Conservation (phyloP, 1,284 basidiomycete species). For the Stygiomarasmius scandens region DNA sequence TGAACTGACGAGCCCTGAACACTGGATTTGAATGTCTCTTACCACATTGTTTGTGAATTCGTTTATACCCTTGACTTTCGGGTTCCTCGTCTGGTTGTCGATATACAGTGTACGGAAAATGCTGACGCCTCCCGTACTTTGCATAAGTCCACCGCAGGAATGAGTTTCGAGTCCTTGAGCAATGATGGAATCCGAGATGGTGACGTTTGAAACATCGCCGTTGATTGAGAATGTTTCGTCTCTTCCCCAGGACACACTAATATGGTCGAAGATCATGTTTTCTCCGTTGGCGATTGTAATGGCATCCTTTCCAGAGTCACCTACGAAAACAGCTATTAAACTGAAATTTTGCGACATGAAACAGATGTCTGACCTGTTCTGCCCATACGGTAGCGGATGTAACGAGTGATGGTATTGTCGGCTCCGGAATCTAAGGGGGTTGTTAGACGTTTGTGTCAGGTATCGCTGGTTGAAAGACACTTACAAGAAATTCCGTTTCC, state of each 20-base stretch:
- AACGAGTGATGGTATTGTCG: conserved; percentile 37
- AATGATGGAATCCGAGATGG: conserved; percentile 39
- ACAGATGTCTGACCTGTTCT: conserved; percentile 23
- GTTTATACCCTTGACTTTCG: conserved; percentile 41
- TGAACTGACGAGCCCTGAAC: not conserved
- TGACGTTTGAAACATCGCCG: conserved; percentile 39
- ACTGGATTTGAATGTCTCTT: conserved; percentile 7
- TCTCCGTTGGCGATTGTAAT: conserved; percentile 38
- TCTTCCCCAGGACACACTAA: conserved; percentile 40
- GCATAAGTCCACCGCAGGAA: conserved; percentile 39
- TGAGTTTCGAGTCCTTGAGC: conserved; percentile 40
- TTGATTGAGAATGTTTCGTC: conserved; percentile 42
- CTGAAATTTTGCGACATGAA: not conserved
- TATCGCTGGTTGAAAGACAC: not conserved
- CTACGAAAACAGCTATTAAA: conserved; percentile 17
- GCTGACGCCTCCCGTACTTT: conserved; percentile 39
- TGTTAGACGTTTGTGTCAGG: conserved; percentile 12
- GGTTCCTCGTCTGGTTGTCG: conserved; percentile 41
- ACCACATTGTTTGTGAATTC: conserved; percentile 41
- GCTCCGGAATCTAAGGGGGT: conserved; percentile 32
- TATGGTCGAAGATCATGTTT: conserved; percentile 43
- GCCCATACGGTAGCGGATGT: conserved; percentile 40
- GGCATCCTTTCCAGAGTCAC: conserved; percentile 38
- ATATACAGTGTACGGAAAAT: conserved; percentile 40
- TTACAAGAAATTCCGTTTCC: conserved; percentile 27